phyloP scores from a whole-genome alignment of 2,329 filamentous ascomycete species.

The Aplosporella prunicola region DNA sequence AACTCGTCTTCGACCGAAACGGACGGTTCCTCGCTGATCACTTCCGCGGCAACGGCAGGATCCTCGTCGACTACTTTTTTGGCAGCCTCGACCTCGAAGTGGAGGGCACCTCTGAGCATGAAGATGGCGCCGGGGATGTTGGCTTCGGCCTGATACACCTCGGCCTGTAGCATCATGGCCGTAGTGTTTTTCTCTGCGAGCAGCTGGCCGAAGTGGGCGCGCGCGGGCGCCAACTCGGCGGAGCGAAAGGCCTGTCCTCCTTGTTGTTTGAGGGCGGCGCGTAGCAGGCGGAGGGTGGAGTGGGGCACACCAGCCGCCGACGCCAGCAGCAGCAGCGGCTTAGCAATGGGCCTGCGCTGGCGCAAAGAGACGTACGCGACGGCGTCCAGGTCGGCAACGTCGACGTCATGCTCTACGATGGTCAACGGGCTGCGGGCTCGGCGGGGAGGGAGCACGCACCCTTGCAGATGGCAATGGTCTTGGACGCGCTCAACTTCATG shows the following conservation, averaged over 20 bases:
- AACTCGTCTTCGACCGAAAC: too few species aligned
- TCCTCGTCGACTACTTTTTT: too few species aligned
- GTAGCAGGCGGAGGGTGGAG: constrained; percentile 1
- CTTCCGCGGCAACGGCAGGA: too few species aligned
- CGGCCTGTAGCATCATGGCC: constrained; percentile 2
- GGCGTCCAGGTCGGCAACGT: background rate
- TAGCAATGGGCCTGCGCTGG: background rate
- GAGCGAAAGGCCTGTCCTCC: background rate
- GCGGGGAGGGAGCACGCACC: background rate
- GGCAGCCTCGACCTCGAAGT: too few species aligned
- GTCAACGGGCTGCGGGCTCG: background rate
- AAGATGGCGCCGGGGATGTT: too few species aligned
- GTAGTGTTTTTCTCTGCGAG: background rate
- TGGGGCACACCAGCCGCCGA: background rate
- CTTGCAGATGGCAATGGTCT: background rate
- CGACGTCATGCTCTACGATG: background rate
- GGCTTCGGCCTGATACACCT: background rate
- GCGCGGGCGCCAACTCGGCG: background rate
- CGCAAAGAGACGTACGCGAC: constrained; percentile 1
- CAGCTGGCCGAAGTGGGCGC: background rate
- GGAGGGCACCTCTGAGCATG: too few species aligned
- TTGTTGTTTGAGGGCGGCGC: background rate
- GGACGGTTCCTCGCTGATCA: too few species aligned
- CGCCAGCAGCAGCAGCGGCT: background rate
- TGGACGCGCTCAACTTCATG: background rate